Evolutionary conservation across 2,329 filamentous ascomycete genomes (phyloP), one percentile per base, ranked within the genome.

Genomic region (Colletotrichum endophyticum): DNA sequence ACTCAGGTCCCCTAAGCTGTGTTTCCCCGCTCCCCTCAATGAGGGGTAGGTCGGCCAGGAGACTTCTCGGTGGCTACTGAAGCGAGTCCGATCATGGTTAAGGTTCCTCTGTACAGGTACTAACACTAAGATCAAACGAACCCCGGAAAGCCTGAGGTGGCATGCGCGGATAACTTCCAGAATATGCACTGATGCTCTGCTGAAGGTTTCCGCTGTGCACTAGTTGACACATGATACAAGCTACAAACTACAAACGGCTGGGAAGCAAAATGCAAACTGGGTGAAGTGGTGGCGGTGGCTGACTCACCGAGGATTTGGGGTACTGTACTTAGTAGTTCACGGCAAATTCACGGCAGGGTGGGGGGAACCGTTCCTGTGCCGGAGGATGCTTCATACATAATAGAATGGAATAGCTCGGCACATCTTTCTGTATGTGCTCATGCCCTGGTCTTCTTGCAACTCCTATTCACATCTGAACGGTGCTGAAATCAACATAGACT

Each of bases 401-500:
- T 11, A 12, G 9, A n/a, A 49, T n/a, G 44, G 19, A 19, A 49
- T n/a, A n/a, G 9, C 9, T 22, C 9, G 19, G n/a, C 44, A 11
- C 19, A 13, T 22, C 44, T 49, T 22, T 49, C 44, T 19, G 6
- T 1, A 22, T 22, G 9, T 49, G 44, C 19, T 12, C n/a, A 49
- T 49, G 44, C 6, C 11, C 11, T 22, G 13, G 19, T 22, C 19
- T 22, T 49, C 19, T n/a, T 22, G 44, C 19, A 6, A 49, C 4
- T 4, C 1, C 19, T 4, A 22, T 49, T 3, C 19, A 22, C 1
- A 22, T 12, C 19, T 22, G 19, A n/a, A 1, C 1, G 19, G 1
- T n/a, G 16, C 39, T 19, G 39, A 1, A n/a, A n/a, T 2, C 39
- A 44, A 44, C 16, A 8, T n/a, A 44, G 39, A 44, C 44, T 7